These are phyloP conservation scores for Apiosordaria backusii DNA, from an alignment of 495 filamentous ascomycete genomes.

Conservation along the genomic window DNA sequence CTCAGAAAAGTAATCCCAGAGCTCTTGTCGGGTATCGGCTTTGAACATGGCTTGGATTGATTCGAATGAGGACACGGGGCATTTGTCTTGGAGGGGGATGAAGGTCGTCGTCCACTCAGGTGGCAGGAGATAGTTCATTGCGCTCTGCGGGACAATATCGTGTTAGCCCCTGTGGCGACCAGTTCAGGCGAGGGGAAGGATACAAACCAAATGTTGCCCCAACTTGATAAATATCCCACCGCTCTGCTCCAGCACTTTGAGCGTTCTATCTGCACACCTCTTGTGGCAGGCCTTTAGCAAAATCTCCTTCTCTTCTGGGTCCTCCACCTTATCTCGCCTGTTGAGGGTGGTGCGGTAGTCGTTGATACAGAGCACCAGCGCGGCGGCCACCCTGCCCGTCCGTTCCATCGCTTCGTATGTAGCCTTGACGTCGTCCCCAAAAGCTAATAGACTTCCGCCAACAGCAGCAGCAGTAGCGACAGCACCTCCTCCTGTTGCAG, in stretches of 20 bases:
- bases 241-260: constrained; percentile 85
- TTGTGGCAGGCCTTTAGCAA: constrained; percentile 84
- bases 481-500: constrained; percentile 38
- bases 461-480: constrained; percentile 46
- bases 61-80: constrained; percentile 87
- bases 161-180: not conserved
- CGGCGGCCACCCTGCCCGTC: constrained; percentile 72
- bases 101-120: constrained; percentile 95
- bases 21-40: constrained; percentile 72
- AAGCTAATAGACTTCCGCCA: constrained; percentile 49
- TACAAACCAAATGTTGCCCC: constrained; percentile 77
- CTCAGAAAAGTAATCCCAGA: constrained; percentile 77
- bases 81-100: constrained; percentile 92
- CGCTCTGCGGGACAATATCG: constrained; percentile 49
- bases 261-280: constrained; percentile 79
- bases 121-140: constrained; percentile 94
- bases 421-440: constrained; percentile 70
- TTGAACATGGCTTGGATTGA: constrained; percentile 84
- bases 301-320: constrained; percentile 58
- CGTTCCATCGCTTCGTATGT: constrained; percentile 69
- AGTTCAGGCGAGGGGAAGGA: not conserved
- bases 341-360: constrained; percentile 86
- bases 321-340: constrained; percentile 53
- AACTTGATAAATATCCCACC: constrained; percentile 98
- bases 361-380: constrained; percentile 78